phyloP scores from a whole-genome alignment of 176 grass and related monocot genomes.

The Zoysia pacifica region DNA sequence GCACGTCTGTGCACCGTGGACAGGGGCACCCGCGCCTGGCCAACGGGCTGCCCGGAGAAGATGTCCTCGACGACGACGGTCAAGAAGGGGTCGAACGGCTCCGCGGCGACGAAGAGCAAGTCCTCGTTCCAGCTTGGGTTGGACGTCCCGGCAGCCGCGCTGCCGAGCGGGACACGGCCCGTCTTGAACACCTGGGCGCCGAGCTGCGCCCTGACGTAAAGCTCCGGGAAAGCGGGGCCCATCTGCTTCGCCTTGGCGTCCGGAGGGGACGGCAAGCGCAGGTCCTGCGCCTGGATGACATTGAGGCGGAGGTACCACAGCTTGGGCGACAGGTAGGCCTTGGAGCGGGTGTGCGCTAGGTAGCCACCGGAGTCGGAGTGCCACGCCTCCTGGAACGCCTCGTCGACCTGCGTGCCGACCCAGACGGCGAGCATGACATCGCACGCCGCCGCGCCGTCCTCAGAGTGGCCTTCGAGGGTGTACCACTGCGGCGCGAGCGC shows the following conservation, averaged over 20 bases:
- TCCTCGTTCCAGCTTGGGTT: constrained; percentile 99
- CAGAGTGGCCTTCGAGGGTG: constrained; percentile 62
- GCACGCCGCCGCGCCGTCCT: constrained; percentile 36
- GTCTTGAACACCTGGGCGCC: constrained; percentile 90
- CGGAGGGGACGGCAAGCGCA: constrained; percentile 54
- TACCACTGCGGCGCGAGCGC: constrained; percentile 98
- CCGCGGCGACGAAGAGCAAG: constrained; percentile 86
- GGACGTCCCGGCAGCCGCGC: constrained; percentile 57
- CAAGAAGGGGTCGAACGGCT: constrained; percentile 87
- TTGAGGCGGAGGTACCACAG: constrained; percentile 90
- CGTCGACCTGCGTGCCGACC: constrained; percentile 95
- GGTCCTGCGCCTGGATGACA: constrained; percentile 93
- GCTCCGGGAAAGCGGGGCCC: constrained; percentile 51
- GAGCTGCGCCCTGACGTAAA: constrained; percentile 87
- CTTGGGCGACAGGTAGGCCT: constrained; percentile 93
- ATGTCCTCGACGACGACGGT: constrained; percentile 78
- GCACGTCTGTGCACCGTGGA: constrained; percentile 72
- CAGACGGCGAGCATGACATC: constrained; percentile 96
- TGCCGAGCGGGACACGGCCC: constrained; percentile 59
- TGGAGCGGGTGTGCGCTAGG: constrained; percentile 78
- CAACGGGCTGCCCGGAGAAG: constrained; percentile 56
- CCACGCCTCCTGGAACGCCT: constrained; percentile 97
- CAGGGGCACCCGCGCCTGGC: constrained; percentile 68
- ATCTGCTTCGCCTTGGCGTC: constrained; percentile 59
- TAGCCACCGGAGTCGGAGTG: constrained; percentile 90